Conservation (phyloP, 2,329 filamentous ascomycete genomes). For the Pseudogymnoascus destructans region DNA sequence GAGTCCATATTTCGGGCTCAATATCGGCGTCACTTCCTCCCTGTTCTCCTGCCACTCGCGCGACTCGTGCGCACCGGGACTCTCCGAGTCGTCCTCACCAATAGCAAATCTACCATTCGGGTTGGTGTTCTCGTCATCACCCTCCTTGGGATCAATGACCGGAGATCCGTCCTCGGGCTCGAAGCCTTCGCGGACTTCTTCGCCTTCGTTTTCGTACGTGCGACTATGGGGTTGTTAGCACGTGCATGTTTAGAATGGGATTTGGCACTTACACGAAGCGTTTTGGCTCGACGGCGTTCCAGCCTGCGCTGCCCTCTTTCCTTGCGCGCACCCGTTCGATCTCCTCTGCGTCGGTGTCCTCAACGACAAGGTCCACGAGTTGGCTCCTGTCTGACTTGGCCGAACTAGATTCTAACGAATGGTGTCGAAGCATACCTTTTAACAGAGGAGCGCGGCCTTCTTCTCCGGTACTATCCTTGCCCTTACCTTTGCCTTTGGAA, state of each 20-base stretch:
- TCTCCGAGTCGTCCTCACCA: slow-evolving; percentile 23
- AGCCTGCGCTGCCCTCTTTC: slow-evolving; percentile 47
- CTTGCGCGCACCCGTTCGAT: slow-evolving; percentile 47
- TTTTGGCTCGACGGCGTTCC: slow-evolving; percentile 42
- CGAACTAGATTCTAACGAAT: slow-evolving; percentile 36
- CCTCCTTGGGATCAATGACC: slow-evolving; percentile 31
- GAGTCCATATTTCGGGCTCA: slow-evolving; percentile 26
- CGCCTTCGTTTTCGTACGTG: slow-evolving; percentile 34
- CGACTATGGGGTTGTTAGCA: slow-evolving; percentile 26
- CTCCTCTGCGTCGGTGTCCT: slow-evolving; percentile 49
- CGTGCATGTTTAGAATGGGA: neutral
- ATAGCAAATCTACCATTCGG: slow-evolving; percentile 19
- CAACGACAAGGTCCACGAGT: slow-evolving; percentile 53
- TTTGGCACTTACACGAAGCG: slow-evolving; percentile 38
- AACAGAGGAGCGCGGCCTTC: slow-evolving; percentile 24
- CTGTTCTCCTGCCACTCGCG: slow-evolving; percentile 29
- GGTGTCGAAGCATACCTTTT: slow-evolving; percentile 30
- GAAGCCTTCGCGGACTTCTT: slow-evolving; percentile 41
- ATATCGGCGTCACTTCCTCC: slow-evolving; percentile 14
- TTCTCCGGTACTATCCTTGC: slow-evolving; percentile 19
- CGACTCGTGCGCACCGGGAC: slow-evolving; percentile 28
- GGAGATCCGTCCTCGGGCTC: slow-evolving; percentile 34
- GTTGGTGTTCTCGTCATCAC: slow-evolving; percentile 27
- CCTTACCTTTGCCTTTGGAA: slow-evolving; percentile 15
- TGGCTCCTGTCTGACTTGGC: slow-evolving; percentile 45